Conservation (phyloP, 495 filamentous ascomycete genomes). For the Penicillium canescens region DNA sequence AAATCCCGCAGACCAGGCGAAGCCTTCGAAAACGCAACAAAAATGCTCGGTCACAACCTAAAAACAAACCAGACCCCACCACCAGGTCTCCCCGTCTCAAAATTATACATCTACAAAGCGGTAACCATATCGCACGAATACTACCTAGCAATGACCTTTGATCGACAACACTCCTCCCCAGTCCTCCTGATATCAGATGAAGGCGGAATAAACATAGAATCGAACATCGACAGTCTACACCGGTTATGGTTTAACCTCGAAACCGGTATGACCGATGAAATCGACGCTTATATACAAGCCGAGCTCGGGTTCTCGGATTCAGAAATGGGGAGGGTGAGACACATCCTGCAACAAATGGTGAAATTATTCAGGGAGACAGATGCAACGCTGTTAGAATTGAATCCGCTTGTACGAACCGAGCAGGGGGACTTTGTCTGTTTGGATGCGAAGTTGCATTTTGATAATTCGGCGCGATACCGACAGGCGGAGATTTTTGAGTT, state of each 20-base stretch:
- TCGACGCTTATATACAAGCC: conserved; percentile 21
- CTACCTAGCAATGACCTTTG: conserved; percentile 36
- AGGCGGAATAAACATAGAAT: conserved; percentile 34
- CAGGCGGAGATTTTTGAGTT: conserved; percentile 26
- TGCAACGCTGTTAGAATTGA: conserved; percentile 35
- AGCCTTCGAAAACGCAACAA: conserved; percentile 29
- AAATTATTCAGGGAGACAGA: conserved; percentile 33
- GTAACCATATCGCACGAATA: conserved; percentile 29
- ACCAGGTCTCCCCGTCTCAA: conserved; percentile 29
- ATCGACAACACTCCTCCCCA: conserved; percentile 28
- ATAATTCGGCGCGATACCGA: conserved; percentile 27
- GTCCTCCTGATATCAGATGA: conserved; percentile 30
- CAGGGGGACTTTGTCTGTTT: conserved; percentile 28
- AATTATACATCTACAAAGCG: conserved; percentile 35
- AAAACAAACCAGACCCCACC: conserved; percentile 33
- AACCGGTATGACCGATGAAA: conserved; percentile 23
- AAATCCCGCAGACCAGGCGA: conserved; percentile 18
- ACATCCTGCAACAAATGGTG: conserved; percentile 29
- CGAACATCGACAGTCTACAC: conserved; percentile 27
- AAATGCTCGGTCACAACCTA: conserved; percentile 35
- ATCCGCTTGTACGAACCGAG: conserved; percentile 29
- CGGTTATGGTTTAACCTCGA: conserved; percentile 24
- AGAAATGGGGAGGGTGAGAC: conserved; percentile 15
- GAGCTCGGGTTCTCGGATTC: conserved; percentile 23
- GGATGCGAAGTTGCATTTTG: conserved; percentile 34